phyloP scores from a whole-genome alignment of 768 basidiomycete genomes.

The Brasilioporus rufonigricans region DNA sequence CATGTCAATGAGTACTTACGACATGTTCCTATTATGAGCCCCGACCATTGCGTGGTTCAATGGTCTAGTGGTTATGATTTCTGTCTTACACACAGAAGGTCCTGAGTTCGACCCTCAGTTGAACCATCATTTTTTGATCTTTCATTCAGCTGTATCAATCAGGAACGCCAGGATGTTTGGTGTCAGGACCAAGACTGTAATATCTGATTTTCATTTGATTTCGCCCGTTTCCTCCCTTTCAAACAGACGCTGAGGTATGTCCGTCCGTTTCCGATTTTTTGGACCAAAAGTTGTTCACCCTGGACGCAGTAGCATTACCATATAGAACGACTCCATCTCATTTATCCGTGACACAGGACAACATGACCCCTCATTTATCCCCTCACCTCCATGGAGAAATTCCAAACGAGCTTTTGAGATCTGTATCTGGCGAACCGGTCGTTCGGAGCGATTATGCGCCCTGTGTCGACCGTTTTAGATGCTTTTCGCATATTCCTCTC shows the following conservation, averaged over 20 bases:
- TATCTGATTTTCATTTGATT: not conserved
- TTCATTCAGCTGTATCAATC: not conserved
- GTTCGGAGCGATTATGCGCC: not conserved
- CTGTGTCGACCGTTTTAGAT: not conserved
- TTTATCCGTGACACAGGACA: not conserved
- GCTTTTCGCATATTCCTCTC: too few species aligned
- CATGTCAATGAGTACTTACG: not conserved
- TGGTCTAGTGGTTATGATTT: conserved; percentile 62
- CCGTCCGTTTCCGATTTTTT: not conserved
- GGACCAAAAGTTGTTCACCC: not conserved
- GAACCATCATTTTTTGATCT: conserved; percentile 38
- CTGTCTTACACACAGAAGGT: conserved; percentile 47
- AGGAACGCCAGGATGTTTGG: too few species aligned
- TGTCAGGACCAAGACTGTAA: too few species aligned
- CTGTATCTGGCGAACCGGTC: not conserved
- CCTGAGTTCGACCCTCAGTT: conserved; percentile 42
- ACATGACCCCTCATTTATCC: not conserved
- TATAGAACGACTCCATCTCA: not conserved
- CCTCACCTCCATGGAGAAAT: not conserved
- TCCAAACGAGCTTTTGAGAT: not conserved
- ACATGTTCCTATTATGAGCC: not conserved
- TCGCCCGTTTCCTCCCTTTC: not conserved
- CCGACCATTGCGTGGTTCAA: conserved; percentile 36
- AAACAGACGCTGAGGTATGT: too few species aligned
- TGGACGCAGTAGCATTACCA: not conserved